phyloP scores from a whole-genome alignment of 1,284 basidiomycete species.

The Albatrellus sp. region DNA sequence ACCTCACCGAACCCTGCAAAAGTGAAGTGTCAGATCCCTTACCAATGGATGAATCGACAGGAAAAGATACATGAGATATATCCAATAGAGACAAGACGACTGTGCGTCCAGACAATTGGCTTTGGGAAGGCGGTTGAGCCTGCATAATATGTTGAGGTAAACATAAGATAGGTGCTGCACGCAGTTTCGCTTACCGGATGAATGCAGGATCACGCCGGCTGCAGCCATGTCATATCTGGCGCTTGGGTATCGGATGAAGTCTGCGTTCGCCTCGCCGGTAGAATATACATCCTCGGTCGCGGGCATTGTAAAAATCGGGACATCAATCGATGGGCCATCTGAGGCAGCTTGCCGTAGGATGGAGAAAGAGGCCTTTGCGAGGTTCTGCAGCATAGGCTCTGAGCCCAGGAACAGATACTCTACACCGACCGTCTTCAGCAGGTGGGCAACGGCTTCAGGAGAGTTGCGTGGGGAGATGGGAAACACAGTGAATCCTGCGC shows the following conservation, averaged over 20 bases:
- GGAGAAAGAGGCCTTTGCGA: not conserved
- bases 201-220: slow-evolving; percentile 1
- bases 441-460: slow-evolving; percentile 14
- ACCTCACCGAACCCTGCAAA: slow-evolving; percentile 12
- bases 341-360: too few species aligned
- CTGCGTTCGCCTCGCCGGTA: too few species aligned
- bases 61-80: not conserved
- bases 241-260: not conserved
- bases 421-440: slow-evolving; percentile 6
- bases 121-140: slow-evolving; percentile 18
- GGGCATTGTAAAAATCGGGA: too few species aligned
- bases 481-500: slow-evolving; percentile 14
- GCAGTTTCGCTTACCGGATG: slow-evolving; percentile 1
- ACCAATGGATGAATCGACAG: not conserved
- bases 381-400: not conserved
- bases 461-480: slow-evolving; percentile 17
- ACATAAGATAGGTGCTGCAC: too few species aligned
- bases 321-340: too few species aligned
- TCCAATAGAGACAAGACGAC: slow-evolving; percentile 4
- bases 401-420: slow-evolving; percentile 1
- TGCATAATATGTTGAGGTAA: not conserved
- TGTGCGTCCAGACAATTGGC: slow-evolving; percentile 11
- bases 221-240: not conserved
- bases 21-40: not conserved
- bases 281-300: too few species aligned